Base-by-base conservation (phyloP, 768 basidiomycete genomes). In the Inosperma sp. region DNA sequence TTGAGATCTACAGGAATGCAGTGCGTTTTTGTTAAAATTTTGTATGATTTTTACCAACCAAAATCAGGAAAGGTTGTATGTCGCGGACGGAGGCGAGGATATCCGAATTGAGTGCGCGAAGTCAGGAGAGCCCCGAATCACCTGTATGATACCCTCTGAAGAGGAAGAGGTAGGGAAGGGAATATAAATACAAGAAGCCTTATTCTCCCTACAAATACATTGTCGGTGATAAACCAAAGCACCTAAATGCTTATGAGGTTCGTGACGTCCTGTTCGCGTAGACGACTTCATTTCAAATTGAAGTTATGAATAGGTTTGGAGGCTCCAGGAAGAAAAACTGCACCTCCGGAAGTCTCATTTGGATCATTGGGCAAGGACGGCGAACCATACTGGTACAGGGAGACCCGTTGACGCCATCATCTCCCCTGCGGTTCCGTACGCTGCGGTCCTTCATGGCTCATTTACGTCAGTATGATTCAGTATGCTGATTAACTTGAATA, bases 361-460 rank as follows among this genome's bases (percentile, higher is more conserved):
- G 21, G 78, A 81, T 49, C 72, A 79, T 31, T 87, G 85, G 85
- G 74, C 80, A 42, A 69, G 61, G 7, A 83, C 84, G 0, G 65
- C 65, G 0, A 53, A 49, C 3, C 55, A 54, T 4, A 88, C 85
- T 0, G 78, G 77, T 0, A 88, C 84, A 1, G 83, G 82, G 0
- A 71, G 87, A 0, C 83, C 85, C 4, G 73, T 89, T 22, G 88
- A 89, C 58, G 85, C 84, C 1, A 81, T 90, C 50, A 83, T 89
- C 19, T 73, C 75, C 1, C 82, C 88, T 7, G 77, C 71, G 0
- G 78, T 80, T 6, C 76, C 84, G 3, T 81, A 74, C 60, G 71
- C 78, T 1, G 82, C 86, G 0, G 71, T 80, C 3, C 84, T 81
- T 6, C 84, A 86, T 61, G 85, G 83, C 3, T 61, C 72, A 48